Evolutionary conservation across 345 rosid genomes (phyloP).

Genomic region (Brassica napus): DNA sequence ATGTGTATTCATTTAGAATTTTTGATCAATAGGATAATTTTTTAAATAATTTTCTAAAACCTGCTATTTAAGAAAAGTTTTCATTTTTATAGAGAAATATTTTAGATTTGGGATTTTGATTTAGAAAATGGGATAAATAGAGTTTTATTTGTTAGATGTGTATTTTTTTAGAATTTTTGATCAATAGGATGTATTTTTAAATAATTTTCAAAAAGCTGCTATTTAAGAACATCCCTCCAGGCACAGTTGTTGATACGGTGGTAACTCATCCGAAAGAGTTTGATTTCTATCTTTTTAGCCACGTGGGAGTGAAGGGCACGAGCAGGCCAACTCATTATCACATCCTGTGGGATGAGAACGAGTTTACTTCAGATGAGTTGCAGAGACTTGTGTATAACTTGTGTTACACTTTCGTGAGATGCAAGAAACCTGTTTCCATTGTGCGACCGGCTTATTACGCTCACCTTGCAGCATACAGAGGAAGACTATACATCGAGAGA

Average conservation of each 20-base stretch:
- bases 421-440: slow-evolving; percentile 89
- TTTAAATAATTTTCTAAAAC: no score
- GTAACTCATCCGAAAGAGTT: slow-evolving; percentile 89
- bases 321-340: slow-evolving; percentile 96
- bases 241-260: slow-evolving; percentile 90
- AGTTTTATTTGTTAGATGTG: no score
- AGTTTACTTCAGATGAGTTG: slow-evolving; percentile 87
- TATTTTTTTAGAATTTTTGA: no score
- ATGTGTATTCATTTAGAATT: no score
- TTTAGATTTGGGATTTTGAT: no score
- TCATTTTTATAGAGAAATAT: no score
- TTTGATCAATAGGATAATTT: no score
- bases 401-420: slow-evolving; percentile 86
- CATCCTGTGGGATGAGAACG: slow-evolving; percentile 77
- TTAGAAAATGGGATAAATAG: no score
- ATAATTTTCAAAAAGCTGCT: no score
- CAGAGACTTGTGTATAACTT: slow-evolving; percentile 85
- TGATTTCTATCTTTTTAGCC: slow-evolving; percentile 93
- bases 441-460: slow-evolving; percentile 97
- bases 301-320: slow-evolving; percentile 90
- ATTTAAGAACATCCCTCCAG: slow-evolving; percentile 65
- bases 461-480: slow-evolving; percentile 94
- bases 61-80: no score
- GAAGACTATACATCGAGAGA: slow-evolving; percentile 85
- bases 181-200: no score